Base-by-base conservation (phyloP, 2,329 filamentous ascomycete genomes). In the Talaromyces sp. region DNA sequence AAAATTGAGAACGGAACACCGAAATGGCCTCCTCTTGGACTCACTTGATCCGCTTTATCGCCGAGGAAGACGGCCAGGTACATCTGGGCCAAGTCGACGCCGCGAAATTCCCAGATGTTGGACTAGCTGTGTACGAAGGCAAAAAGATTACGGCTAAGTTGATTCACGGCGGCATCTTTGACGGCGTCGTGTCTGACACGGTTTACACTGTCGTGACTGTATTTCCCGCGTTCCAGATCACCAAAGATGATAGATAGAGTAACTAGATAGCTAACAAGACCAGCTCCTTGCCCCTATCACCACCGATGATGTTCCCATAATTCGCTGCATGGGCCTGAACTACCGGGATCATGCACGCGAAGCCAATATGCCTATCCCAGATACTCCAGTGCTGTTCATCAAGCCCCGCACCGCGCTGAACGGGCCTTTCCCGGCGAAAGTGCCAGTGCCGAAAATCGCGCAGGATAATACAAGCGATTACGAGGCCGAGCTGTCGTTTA, bases 251-350 rank as follows among this genome's bases (percentile, higher is more conserved):
- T n/a, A n/a, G n/a, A n/a, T n/a, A n/a, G n/a, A n/a, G n/a, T n/a
- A n/a, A n/a, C n/a, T n/a, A n/a, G n/a, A n/a, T n/a, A 63, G 60
- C 50, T 52, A 53, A 53, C 27, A 38, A 35, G 31, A 7, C n/a
- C n/a, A 55, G 53, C 29, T 55, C n/a, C 53, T 55, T 2, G 38
- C 53, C 9, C 53, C 53, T 1, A 55, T 55, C 27, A 13, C 11
- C 17, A 61, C 60, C n/a, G 62, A 69, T 11, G 73, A 80, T 31
- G 70, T 77, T 6, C 73, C 49, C 73, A 73, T 75, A 24, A 78
- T 80, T 55, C 75, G 78, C 41, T 81, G 78, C 65, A 68, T 81
- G 54, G 78, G 79, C 5, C 72, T 81, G 56, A 81, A 81, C 69
- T 80, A 80, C 65, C 68, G 67, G 17, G 57, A 53, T 31, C 57